Conservation (phyloP, 2,329 filamentous ascomycete species). For the Aspergillus persii region DNA sequence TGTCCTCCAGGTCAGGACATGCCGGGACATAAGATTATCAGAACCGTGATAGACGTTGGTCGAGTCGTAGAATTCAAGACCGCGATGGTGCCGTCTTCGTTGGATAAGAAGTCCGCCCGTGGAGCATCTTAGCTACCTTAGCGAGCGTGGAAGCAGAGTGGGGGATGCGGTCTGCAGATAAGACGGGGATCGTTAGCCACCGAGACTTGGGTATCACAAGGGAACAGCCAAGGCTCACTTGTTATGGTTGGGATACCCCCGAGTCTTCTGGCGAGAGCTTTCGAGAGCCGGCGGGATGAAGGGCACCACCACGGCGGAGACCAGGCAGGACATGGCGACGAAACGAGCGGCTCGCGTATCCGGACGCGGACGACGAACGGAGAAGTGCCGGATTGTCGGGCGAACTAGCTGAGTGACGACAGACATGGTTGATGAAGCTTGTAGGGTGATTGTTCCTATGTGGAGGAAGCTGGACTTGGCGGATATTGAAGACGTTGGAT, state of each 20-base stretch:
- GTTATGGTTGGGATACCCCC: constrained; percentile 36
- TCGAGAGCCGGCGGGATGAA: constrained; percentile 49
- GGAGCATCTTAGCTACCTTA: constrained; percentile 16
- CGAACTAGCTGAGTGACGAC: constrained; percentile 28
- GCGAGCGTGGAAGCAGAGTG: constrained; percentile 44
- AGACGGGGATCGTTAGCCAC: background rate
- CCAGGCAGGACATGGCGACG: constrained; percentile 41
- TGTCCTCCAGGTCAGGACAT: background rate
- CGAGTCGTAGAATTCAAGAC: background rate
- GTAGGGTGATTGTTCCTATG: background rate
- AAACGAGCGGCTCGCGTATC: constrained; percentile 41
- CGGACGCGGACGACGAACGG: constrained; percentile 40
- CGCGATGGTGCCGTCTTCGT: background rate
- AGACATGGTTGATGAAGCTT: constrained; percentile 15
- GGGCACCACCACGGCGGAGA: constrained; percentile 44
- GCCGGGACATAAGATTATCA: background rate
- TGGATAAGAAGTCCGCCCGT: background rate
- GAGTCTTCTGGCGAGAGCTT: constrained; percentile 42
- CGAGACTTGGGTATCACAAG: background rate
- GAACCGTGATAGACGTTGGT: background rate
- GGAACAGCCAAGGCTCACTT: constrained; percentile 29
- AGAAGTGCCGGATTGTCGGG: constrained; percentile 45
- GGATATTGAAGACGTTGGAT: background rate
- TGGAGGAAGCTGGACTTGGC: background rate
- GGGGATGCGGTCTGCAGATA: constrained; percentile 33